Evolutionary conservation across 352 stramenopile genomes (phyloP), one percentile per base, ranked within the genome.

Genomic region (Phytophthora tentaculata): DNA sequence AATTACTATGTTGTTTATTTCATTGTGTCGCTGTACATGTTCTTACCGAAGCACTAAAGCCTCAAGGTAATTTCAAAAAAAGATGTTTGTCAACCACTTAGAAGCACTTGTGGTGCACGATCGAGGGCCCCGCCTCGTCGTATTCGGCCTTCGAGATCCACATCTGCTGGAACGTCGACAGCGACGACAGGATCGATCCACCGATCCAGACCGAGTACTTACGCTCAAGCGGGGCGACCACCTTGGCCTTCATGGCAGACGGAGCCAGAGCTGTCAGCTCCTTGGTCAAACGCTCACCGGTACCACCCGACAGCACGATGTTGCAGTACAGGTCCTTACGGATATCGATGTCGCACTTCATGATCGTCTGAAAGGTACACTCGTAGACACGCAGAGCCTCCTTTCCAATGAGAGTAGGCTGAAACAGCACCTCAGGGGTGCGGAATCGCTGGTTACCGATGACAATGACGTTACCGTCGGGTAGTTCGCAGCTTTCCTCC

Each of bases 131-230:
- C 65, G 88, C 95, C 51, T 99, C 97, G 57, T 99, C 96, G 81
- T 99, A 99, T 74, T 99, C 96, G 44, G 91, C 81, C 88, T 99
- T 99, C 29, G 89, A 96, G 78, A 99, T 99, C 95, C 97, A 99
- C 95, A 99, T 99, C 65, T 97, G 90, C 78, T 99, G 94, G 94
- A 99, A 99, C 51, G 97, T 99, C 49, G 95, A 97, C n/a, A 99
- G 83, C 71, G 93, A 98, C 19, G 96, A 84, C 41, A 99, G 77
- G 69, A 99, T 98, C 58, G 92, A 98, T 65, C 97, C 97, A 82
- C 97, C 96, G 78, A 99, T 99, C 97, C 96, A 99, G n/a, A 98
- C 95, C 35, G 92, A 98, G 84, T 99, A 99, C 83, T 98, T 96
- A 55, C 92, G 86, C 80, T 97, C 89, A 5, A 86, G 90, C 13